phyloP scores from a whole-genome alignment of 75 land plant genomes.

The Adiantum capillusveneris region DNA sequence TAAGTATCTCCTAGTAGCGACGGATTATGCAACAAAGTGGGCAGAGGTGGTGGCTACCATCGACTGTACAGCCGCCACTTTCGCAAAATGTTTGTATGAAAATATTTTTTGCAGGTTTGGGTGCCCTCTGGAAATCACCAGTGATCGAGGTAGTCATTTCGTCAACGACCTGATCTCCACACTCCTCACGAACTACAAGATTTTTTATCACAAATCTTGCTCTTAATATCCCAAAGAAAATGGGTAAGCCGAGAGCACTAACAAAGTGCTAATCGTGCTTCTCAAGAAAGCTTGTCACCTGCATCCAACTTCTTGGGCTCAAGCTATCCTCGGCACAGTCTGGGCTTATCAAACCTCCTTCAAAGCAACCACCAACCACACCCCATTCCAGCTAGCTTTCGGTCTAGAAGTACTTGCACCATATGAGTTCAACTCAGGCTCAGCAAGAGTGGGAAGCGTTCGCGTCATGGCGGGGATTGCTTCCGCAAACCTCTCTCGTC shows the following conservation, averaged over 20 bases:
- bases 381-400: too few relatives aligned
- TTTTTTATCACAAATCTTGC: not conserved
- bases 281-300: too few relatives aligned
- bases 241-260: constrained; percentile 1
- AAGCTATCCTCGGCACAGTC: too few relatives aligned
- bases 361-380: too few relatives aligned
- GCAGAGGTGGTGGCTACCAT: not conserved
- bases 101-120: not conserved
- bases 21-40: constrained; percentile 13
- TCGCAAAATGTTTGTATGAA: not conserved
- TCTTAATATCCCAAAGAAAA: not conserved
- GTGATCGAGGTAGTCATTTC: constrained; percentile 7
- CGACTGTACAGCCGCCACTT: not conserved
- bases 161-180: not conserved
- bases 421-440: too few relatives aligned
- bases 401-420: too few relatives aligned
- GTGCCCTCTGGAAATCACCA: constrained; percentile 4
- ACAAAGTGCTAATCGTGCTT: not conserved
- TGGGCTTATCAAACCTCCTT: too few relatives aligned
- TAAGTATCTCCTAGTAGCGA: constrained; percentile 5
- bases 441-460: too few relatives aligned
- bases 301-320: too few relatives aligned
- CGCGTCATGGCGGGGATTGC: too few relatives aligned
- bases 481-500: too few relatives aligned
- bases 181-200: not conserved